Base-by-base conservation (phyloP, 169 alveolate species). In the Cystoisospora suis region DNA sequence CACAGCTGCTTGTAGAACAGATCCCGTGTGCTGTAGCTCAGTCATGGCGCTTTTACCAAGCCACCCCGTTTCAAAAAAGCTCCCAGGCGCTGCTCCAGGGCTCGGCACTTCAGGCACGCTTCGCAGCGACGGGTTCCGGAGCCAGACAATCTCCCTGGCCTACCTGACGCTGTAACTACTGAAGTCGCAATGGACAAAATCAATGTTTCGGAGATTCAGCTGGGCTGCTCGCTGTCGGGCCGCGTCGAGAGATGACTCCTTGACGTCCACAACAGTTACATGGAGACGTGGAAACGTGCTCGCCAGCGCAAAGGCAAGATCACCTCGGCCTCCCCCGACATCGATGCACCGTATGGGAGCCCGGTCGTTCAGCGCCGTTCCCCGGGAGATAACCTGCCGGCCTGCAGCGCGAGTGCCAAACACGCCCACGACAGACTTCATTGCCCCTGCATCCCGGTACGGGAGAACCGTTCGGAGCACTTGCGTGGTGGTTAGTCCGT, bases 241-340 rank as follows among this genome's bases (percentile, higher is more conserved):
- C 0, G 79, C 79, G 12, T 20, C 79, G 79, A 65, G 79, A 23
- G 79, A 65, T 44, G 79, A 34, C 29, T 40, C 79, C 29, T 65
- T 65, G 42, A 65, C 36, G 79, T 65, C 79, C 7, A 65, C 46
- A 29, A 65, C 79, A 20, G 79, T 65, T 20, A 65, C 79, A 65
- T 29, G 79, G 0, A 65, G 36, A 38, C 36, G 44, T 15, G 79
- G 79, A 29, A 65, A 65, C 15, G 9, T 3, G 29, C 46, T 65
- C 9, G 79, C 79, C 36, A 65, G 3, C 46, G 79, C 79, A 44
- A 65, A 27, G 15, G 29, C 79, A 44, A 65, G 79, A 44, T 65
- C 79, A 17, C 79, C 79, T 29, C 42, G 29, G 29, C 79, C 79
- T 20, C 79, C 79, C 12, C 79, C 79, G 29, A 65, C 45, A 65